Base-by-base conservation (phyloP, 805 yeast genomes). In the Kluyveromyces aestuarii region DNA sequence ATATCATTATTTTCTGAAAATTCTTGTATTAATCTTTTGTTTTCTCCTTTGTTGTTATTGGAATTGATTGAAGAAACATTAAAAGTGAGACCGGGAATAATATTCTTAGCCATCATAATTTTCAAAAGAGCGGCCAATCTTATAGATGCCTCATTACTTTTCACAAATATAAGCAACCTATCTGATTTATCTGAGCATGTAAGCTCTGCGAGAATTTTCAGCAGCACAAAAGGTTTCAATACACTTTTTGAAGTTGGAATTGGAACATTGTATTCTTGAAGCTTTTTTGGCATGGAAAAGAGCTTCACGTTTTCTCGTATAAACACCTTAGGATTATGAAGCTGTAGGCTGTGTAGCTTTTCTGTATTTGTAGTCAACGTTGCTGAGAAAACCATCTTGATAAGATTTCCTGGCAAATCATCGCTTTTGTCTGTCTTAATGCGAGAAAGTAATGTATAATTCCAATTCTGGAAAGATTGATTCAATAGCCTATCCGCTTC, bases 401-500 rank as follows among this genome's bases (percentile, higher is more conserved):
- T 83, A 61, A 67, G 81, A 65, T 60, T 60, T 37, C 63, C 67
- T 13, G 67, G 59, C 56, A 54, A 35, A 50, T 53, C 48, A 52
- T 64, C 55, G 19, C 49, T 63, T 48, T 74, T 67, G 45, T 68
- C 71, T 5, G 59, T 49, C 17, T 64, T 71, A 18, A 73, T 57
- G 43, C 64, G 66, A 21, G 64, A 57, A 51, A 81, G 71, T 33
- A 82, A 72, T 42, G 71, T 73, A 56, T 61, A 74, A 72, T 68
- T 86, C 99, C 99, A 93, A 63, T 89, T 88, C 67, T 93, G 97
- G 66, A 88, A 93, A 13, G 86, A 79, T 64, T 93, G 97, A 60
- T 87, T 88, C 54, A 93, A 70, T 50, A 86, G 67, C 52, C 88
- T 71, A 66, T 86, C 95, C 8, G 91, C 95, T 65, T 86, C 95